These are phyloP conservation scores for Polygonum maritimum DNA, from an alignment of 148 eudicot genomes.

Conservation along the genomic window DNA sequence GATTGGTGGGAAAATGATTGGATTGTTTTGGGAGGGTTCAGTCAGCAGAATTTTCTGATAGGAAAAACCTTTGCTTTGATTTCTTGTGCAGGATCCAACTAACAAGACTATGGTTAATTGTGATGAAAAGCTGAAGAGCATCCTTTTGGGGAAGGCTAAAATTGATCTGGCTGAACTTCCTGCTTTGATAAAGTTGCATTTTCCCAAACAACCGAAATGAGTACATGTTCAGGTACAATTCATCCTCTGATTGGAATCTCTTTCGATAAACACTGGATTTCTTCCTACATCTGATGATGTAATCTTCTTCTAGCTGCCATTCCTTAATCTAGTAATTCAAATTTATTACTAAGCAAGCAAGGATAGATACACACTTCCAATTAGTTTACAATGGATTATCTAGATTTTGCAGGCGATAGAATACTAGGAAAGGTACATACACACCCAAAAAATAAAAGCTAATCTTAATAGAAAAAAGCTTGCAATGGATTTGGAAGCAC, in stretches of 20 bases:
- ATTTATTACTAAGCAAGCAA: neutral
- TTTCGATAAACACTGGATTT: neutral
- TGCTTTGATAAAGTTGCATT: conserved; percentile 77
- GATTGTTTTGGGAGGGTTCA: neutral
- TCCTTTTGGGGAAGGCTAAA: conserved; percentile 65
- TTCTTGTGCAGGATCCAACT: conserved; percentile 52
- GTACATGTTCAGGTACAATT: conserved; percentile 18
- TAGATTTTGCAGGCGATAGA: neutral
- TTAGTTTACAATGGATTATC: neutral
- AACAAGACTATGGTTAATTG: conserved; percentile 69
- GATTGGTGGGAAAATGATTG: neutral
- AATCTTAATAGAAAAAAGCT: neutral
- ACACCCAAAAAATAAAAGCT: neutral
- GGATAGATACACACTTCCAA: too few species aligned
- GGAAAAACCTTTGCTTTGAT: neutral
- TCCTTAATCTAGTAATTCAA: neutral
- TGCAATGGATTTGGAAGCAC: neutral
- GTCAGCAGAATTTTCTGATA: neutral
- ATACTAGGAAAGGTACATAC: neutral
- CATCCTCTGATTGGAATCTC: conserved; percentile 7
- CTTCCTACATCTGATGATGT: neutral
- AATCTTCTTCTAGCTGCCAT: neutral
- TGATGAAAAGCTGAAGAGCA: conserved; percentile 81
- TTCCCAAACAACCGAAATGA: conserved; percentile 68
- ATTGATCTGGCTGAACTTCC: conserved; percentile 88